Percentiles rank a stretch among this genome's conserved stretches.
These are phyloP conservation scores for Populus deltoides DNA, from an alignment of 345 rosid species.

Conservation along the genomic window DNA sequence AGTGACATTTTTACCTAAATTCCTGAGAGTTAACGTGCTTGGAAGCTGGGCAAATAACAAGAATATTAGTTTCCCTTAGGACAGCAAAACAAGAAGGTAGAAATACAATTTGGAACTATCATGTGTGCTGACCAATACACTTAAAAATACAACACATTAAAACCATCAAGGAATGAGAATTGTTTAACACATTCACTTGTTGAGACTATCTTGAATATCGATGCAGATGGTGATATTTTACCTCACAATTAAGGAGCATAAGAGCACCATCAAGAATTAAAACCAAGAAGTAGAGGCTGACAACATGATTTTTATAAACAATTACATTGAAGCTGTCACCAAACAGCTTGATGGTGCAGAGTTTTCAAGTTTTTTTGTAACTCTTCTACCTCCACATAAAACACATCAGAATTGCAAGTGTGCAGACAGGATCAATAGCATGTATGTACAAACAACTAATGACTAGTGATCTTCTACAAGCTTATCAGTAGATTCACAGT, in stretches of 20 bases:
- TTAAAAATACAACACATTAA: no score
- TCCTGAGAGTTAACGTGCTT: slow-evolving; percentile 39
- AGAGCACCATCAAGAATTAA: no score
- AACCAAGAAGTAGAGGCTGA: no score
- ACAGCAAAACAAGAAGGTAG: not conserved
- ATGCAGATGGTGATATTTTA: not conserved
- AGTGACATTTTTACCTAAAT: slow-evolving; percentile 37
- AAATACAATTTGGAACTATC: not conserved
- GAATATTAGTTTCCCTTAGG: not conserved
- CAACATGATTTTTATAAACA: no score
- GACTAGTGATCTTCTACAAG: not conserved
- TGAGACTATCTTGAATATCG: not conserved
- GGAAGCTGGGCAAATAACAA: slow-evolving; percentile 44
- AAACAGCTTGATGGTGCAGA: not conserved
- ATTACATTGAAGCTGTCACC: not conserved
- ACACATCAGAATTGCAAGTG: not conserved
- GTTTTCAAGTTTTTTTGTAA: not conserved
- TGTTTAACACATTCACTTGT: not conserved
- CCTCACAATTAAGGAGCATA: not conserved
- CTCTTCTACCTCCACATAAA: not conserved
- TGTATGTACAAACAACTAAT: not conserved
- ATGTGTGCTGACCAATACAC: not conserved
- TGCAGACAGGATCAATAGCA: no score
- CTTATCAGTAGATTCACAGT: not conserved
- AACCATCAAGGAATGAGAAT: no score